Conservation (phyloP, 2,329 filamentous ascomycete genomes). For the Tetracladium maxilliforme region DNA sequence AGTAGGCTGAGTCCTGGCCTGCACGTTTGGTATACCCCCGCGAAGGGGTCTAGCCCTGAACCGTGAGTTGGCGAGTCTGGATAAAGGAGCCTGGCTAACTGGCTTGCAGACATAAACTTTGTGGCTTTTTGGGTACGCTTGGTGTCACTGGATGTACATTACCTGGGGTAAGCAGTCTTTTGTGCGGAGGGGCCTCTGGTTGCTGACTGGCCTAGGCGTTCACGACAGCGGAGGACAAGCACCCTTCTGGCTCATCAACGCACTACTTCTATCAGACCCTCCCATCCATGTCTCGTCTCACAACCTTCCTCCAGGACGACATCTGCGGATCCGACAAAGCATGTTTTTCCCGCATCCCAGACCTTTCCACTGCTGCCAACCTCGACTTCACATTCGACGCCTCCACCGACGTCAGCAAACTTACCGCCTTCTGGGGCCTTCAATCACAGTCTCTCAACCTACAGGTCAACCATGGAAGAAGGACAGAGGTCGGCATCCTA, state of each 20-base stretch:
- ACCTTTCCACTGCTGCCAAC: constrained; percentile 38
- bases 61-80: constrained; percentile 1
- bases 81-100: too few species aligned
- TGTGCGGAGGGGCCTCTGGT: too few species aligned
- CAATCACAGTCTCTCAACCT: too few species aligned
- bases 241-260: constrained; percentile 27
- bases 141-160: neutral
- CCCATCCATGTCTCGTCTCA: constrained; percentile 37
- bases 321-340: constrained; percentile 32
- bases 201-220: too few species aligned
- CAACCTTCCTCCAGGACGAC: constrained; percentile 32
- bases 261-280: constrained; percentile 60
- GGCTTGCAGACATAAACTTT: too few species aligned
- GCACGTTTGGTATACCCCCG: constrained; percentile 63
- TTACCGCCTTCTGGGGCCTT: constrained; percentile 50
- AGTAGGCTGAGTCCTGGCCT: constrained; percentile 68
- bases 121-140: too few species aligned
- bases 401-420: constrained; percentile 46
- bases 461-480: too few species aligned
- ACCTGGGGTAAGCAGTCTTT: neutral
- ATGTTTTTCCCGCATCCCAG: constrained; percentile 33
- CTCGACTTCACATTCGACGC: constrained; percentile 69
- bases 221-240: constrained; percentile 8
- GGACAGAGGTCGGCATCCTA: constrained; percentile 72
- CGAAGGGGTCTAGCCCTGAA: constrained; percentile 1